Conservation (phyloP, 768 basidiomycete genomes). For the Pholiota microspora region DNA sequence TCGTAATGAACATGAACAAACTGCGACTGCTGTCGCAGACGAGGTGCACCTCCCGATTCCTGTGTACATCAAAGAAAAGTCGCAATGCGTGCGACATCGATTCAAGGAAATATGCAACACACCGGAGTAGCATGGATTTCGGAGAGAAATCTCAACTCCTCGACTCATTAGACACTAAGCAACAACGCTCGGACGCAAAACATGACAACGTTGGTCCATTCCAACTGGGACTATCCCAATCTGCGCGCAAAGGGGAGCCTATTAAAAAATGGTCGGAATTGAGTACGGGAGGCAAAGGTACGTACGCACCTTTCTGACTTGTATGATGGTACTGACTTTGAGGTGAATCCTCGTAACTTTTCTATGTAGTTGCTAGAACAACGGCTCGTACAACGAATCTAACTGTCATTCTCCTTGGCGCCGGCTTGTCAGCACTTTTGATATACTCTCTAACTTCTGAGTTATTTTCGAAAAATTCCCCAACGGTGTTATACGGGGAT, state of each 20-base stretch:
- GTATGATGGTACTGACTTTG: not conserved
- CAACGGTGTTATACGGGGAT: slow-evolving; percentile 73
- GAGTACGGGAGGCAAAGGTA: slow-evolving; percentile 75
- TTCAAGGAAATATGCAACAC: slow-evolving; percentile 42
- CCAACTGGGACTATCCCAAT: slow-evolving; percentile 63
- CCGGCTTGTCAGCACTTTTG: slow-evolving; percentile 73
- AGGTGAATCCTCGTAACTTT: not conserved
- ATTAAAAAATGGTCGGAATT: slow-evolving; percentile 80
- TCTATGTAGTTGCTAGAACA: slow-evolving; percentile 41
- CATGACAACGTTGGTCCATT: slow-evolving; percentile 77
- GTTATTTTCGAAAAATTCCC: slow-evolving; percentile 85
- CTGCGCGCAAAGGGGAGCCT: slow-evolving; percentile 51
- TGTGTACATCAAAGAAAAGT: slow-evolving; percentile 2
- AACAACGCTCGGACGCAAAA: slow-evolving; percentile 39
- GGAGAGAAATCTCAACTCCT: slow-evolving; percentile 48
- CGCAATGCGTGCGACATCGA: not conserved
- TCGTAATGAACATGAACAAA: slow-evolving; percentile 19
- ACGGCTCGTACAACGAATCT: slow-evolving; percentile 49
- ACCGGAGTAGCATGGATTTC: slow-evolving; percentile 36
- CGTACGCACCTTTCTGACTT: slow-evolving; percentile 12
- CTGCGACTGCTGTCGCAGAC: slow-evolving; percentile 20
- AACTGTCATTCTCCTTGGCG: slow-evolving; percentile 69
- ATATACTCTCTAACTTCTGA: slow-evolving; percentile 81
- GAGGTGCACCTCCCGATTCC: slow-evolving; percentile 11
- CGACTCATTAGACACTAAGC: slow-evolving; percentile 62